Conservation (phyloP, 768 basidiomycete genomes). For the Suillus cothurnatus region DNA sequence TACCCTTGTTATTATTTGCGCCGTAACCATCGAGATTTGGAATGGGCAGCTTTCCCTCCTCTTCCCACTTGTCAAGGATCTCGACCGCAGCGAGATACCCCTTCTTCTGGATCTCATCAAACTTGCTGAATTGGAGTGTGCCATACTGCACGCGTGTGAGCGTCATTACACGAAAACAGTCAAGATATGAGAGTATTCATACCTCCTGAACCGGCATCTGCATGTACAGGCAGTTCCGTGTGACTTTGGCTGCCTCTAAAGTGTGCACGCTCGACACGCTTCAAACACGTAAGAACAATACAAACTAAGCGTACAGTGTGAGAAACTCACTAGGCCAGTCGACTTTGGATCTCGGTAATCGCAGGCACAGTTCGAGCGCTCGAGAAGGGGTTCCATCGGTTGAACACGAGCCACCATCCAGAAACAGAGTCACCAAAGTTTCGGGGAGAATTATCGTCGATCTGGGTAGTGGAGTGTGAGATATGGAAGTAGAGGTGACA, state of each 20-base stretch:
- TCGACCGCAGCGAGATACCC: constrained; percentile 77
- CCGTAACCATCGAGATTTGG: constrained; percentile 63
- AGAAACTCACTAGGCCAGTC: constrained; percentile 85
- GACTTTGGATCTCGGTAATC: constrained; percentile 91
- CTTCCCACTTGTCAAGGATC: constrained; percentile 75
- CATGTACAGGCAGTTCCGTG: constrained; percentile 88
- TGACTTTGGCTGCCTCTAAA: constrained; percentile 91
- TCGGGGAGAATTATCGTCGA: constrained; percentile 94
- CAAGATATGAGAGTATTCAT: constrained; percentile 19
- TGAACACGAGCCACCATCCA: constrained; percentile 94
- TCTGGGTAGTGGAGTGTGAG: constrained; percentile 37
- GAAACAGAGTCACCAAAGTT: constrained; percentile 95
- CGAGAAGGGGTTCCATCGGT: constrained; percentile 92
- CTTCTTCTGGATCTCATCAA: constrained; percentile 83
- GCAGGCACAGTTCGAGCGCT: constrained; percentile 75
- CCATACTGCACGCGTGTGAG: constrained; percentile 60
- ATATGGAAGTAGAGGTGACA: background rate
- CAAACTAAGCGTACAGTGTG: background rate
- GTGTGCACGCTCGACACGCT: constrained; percentile 97
- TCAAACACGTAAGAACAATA: constrained; percentile 13
- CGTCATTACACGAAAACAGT: background rate
- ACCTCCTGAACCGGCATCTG: constrained; percentile 95
- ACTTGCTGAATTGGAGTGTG: constrained; percentile 87
- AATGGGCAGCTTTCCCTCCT: constrained; percentile 83
- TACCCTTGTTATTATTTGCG: constrained; percentile 41